Evolutionary conservation across 2,329 filamentous ascomycete species (phyloP).

Genomic region (Aspergillus intermedius): DNA sequence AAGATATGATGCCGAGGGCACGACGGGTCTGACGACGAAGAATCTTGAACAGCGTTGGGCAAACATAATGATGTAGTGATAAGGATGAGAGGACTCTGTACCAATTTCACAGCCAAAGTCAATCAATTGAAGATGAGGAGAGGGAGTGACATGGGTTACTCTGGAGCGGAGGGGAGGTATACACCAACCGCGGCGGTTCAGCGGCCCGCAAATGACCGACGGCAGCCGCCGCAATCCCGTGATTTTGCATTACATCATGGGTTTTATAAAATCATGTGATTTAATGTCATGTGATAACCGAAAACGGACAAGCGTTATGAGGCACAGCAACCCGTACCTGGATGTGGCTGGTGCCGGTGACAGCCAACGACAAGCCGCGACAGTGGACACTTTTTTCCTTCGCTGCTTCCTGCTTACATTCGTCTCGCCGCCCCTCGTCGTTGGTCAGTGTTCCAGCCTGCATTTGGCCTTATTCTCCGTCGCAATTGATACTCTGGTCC

Average conservation of each 20-base stretch:
- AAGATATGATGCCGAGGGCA: conserved; percentile 31
- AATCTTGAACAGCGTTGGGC: conserved; percentile 52
- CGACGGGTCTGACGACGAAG: conserved; percentile 48
- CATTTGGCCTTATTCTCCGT: too few relatives aligned
- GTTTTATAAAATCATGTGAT: not conserved
- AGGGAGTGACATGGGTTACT: not conserved
- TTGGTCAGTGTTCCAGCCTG: too few relatives aligned
- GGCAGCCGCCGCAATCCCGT: conserved; percentile 10
- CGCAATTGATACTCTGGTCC: not conserved
- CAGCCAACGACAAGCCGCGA: conserved; percentile 11
- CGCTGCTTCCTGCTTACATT: conserved; percentile 4
- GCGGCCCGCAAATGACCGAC: conserved; percentile 13
- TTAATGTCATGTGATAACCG: not conserved
- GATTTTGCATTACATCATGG: conserved; percentile 6
- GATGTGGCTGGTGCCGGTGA: conserved; percentile 14
- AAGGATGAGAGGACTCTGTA: not conserved
- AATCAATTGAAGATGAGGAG: not conserved
- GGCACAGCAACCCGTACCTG: conserved; percentile 10
- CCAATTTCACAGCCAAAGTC: too few relatives aligned
- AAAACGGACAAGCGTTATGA: not conserved
- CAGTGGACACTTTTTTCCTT: conserved; percentile 31
- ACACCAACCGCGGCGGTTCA: not conserved
- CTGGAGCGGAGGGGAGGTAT: not conserved
- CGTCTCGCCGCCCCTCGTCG: not conserved
- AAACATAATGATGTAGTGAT: conserved; percentile 26